These are phyloP conservation scores for Xylaria castorea DNA, from an alignment of 495 filamentous ascomycete species.

Conservation along the genomic window DNA sequence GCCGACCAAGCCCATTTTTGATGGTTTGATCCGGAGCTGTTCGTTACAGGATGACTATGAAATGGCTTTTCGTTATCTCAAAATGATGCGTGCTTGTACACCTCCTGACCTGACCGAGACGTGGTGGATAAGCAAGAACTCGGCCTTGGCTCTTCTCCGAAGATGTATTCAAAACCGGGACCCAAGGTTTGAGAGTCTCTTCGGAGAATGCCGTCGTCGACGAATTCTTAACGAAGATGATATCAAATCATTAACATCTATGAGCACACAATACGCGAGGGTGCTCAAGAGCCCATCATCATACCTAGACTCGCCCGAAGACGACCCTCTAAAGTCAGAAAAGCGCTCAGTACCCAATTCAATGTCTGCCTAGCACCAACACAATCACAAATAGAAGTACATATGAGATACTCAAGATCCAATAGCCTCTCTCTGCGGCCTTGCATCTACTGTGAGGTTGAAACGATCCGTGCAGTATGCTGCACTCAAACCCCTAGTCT, in stretches of 20 bases:
- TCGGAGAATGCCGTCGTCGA: conserved; percentile 44
- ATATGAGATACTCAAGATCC: background rate
- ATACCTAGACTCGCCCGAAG: background rate
- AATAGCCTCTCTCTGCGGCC: background rate
- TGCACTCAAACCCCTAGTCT: background rate
- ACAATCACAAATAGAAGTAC: background rate
- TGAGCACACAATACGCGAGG: background rate
- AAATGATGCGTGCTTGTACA: conserved; percentile 54
- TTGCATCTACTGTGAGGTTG: background rate
- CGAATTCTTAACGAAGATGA: conserved; percentile 12
- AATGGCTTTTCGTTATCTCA: conserved; percentile 63
- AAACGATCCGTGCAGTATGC: background rate
- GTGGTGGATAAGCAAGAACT: conserved; percentile 48
- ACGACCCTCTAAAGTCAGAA: background rate
- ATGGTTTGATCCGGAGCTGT: conserved; percentile 72
- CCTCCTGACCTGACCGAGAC: conserved; percentile 27
- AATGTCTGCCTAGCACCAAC: conserved; percentile 6
- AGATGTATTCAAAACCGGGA: conserved; percentile 51
- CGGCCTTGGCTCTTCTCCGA: conserved; percentile 48
- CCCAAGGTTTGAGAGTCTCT: conserved; percentile 49
- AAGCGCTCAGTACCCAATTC: background rate
- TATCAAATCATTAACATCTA: conserved; percentile 23
- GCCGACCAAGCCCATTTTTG: conserved; percentile 68
- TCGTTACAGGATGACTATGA: conserved; percentile 59
- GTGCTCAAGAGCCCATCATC: background rate